Base-by-base conservation (phyloP, 2,329 filamentous ascomycete genomes). In the Metarhizium robertsii region DNA sequence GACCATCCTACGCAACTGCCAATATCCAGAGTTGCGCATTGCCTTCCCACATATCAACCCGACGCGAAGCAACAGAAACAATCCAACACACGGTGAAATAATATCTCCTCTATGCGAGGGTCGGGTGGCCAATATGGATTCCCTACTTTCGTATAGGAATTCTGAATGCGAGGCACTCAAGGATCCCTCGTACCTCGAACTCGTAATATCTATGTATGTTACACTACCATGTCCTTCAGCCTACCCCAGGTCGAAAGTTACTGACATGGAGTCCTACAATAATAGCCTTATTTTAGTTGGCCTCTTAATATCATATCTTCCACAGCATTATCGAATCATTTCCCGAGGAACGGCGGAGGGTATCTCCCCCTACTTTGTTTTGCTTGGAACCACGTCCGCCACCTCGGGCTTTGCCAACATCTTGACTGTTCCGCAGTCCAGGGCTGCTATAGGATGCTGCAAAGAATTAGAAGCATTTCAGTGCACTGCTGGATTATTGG, bases 351-450 rank as follows among this genome's bases (percentile, higher is more conserved):
- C 90, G 14, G 95, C 92, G 25, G 92, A 95, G 69, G 94, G 94
- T 59, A 92, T 99, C 59, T 96, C 92, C 34, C 92, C 94, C 8
- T 94, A 92, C 71, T 99, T 96, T 67, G 85, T 99, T 60, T 81
- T 97, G 2, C 83, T 99, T n/a, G 94, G 94, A 58, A 90, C 88
- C 30, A 92, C 92, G 1, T 95, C 90, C 7, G 88, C 88, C 63
- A 95, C 88, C 53, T 89, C 88, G 50, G 88, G 89, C 30, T 90
- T 99, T 65, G 90, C 89, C 60, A 97, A 97, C 67, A 96, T 99
- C 66, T 76, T 97, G 53, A 87, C 90, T 0, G 81, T 96, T 14
- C 88, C 90, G n/a, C 82, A 85, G 57, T 96, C 90, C 55, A 83
- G 89, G 38, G 79, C 84, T 55, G 92, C 96, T 68, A 86, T 96